phyloP scores from a whole-genome alignment of 306 rosid genomes.

The Mimosa bimucronata region DNA sequence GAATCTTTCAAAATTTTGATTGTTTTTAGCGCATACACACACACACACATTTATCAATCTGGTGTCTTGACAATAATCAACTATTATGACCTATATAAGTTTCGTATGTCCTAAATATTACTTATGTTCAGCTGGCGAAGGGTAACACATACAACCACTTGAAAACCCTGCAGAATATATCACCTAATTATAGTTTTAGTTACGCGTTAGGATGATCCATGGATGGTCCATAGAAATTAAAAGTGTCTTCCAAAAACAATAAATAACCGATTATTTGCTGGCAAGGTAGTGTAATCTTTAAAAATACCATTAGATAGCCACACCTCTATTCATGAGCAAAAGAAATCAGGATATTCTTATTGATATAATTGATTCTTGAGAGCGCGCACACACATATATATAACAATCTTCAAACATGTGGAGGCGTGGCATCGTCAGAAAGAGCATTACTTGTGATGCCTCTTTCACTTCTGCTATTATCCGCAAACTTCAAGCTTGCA shows the following conservation, averaged over 20 bases:
- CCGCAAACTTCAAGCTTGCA: constrained; percentile 81
- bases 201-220: no score
- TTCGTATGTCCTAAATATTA: no score
- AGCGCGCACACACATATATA: background rate
- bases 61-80: background rate
- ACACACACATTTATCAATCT: no score
- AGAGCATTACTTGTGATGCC: constrained; percentile 40
- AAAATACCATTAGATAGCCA: background rate
- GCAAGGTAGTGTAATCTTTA: background rate
- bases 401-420: background rate
- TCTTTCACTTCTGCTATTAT: constrained; percentile 72
- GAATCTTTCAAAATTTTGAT: background rate
- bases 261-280: background rate
- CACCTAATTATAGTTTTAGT: no score
- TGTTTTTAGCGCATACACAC: no score
- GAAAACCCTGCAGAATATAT: no score
- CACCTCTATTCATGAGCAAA: background rate
- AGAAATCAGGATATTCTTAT: background rate
- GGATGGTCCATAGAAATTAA: background rate
- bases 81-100: no score
- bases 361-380: constrained; percentile 41
- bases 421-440: constrained; percentile 39
- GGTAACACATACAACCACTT: no score
- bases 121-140: no score
- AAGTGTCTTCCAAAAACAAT: background rate